These are phyloP conservation scores for Lobosporangium transversale DNA, from an alignment of 192 early-diverging fungal species.

Conservation along the genomic window DNA sequence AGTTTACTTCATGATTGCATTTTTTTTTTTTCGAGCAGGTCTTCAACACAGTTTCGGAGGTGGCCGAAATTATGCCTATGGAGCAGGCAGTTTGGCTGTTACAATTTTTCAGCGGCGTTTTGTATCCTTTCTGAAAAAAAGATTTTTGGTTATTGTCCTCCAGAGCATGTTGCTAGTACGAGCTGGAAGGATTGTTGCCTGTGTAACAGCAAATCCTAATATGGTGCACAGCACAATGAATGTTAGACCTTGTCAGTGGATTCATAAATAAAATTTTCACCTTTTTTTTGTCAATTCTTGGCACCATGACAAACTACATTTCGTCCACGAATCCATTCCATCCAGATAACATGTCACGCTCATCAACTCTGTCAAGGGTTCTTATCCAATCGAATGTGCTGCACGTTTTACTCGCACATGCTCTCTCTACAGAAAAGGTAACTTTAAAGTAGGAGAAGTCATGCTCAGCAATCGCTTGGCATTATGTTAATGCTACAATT, in stretches of 20 bases:
- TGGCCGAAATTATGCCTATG: no score
- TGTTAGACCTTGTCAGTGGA: neutral
- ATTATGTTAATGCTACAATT: no score
- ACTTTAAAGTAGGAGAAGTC: neutral
- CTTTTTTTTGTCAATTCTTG: neutral
- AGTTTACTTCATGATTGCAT: no score
- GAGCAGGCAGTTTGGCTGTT: no score
- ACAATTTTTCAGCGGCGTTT: no score
- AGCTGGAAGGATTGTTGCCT: neutral
- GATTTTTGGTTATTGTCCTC: no score
- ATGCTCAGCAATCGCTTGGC: no score
- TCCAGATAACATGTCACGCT: slow-evolving; percentile 48
- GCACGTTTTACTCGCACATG: slow-evolving; percentile 58
- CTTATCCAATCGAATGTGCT: slow-evolving; percentile 54
- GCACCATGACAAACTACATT: neutral
- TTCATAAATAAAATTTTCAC: neutral
- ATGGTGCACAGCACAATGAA: no score
- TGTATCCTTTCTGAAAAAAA: no score
- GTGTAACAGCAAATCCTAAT: neutral
- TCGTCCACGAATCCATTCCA: slow-evolving; percentile 42
- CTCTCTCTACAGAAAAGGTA: slow-evolving; percentile 62
- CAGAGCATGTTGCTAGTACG: neutral
- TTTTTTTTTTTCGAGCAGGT: no score
- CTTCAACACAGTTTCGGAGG: no score
- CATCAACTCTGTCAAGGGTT: slow-evolving; percentile 47